Evolutionary conservation across 140 eudicot species (phyloP).

Genomic region (Flaveria floridana): DNA sequence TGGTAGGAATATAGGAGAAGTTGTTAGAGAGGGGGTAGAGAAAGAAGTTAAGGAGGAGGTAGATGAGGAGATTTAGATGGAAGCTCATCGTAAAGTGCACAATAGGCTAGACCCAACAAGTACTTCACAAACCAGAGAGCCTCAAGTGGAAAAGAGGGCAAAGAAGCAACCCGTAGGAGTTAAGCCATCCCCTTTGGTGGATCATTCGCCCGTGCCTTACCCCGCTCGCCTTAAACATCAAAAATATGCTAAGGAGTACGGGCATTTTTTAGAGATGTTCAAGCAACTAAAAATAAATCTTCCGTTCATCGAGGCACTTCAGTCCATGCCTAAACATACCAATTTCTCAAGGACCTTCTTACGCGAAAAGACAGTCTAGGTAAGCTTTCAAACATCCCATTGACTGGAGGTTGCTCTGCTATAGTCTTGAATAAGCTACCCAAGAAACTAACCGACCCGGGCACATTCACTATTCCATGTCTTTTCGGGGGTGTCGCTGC

Average conservation of each 20-base stretch:
- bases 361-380: neutral
- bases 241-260: neutral
- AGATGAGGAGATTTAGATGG: too few relatives aligned
- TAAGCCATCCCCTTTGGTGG: neutral
- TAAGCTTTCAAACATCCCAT: too few relatives aligned
- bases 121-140: neutral
- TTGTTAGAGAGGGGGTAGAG: neutral
- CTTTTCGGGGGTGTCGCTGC: neutral
- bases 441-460: neutral
- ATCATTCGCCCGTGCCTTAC: neutral
- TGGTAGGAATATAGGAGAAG: too few relatives aligned
- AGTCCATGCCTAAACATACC: neutral
- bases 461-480: neutral
- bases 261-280: neutral
- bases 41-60: too few relatives aligned
- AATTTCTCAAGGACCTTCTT: neutral
- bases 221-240: neutral
- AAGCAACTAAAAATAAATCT: too few relatives aligned
- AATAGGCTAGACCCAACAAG: neutral
- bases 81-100: neutral
- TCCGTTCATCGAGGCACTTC: neutral
- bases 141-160: neutral
- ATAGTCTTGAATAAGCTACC: neutral
- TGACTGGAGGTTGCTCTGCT: neutral
- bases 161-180: neutral